Percentiles rank a stretch among this genome's conserved stretches.
Evolutionary conservation across 495 filamentous ascomycete genomes (phyloP).

Genomic region (Rostrohypoxylon terebratum): DNA sequence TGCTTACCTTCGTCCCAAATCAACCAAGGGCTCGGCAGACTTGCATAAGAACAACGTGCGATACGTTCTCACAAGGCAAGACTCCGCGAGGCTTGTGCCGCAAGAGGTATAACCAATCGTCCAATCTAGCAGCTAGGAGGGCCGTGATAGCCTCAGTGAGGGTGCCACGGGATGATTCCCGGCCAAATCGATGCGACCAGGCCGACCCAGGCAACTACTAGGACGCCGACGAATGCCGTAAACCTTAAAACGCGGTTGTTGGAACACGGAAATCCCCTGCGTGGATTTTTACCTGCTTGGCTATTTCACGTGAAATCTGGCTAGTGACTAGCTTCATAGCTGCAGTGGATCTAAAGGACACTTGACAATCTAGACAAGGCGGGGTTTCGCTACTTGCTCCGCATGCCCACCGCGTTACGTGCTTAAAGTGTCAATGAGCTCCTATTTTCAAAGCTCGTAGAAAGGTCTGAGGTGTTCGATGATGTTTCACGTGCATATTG

Average conservation of each 20-base stretch:
- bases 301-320: constrained; percentile 35
- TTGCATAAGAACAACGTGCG: neutral
- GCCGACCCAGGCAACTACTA: constrained; percentile 18
- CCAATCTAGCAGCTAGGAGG: constrained; percentile 7
- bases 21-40: constrained; percentile 21
- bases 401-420: neutral
- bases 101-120: constrained; percentile 15
- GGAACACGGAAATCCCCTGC: constrained; percentile 27
- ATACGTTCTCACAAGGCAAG: neutral
- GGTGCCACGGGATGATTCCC: neutral
- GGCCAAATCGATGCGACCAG: constrained; percentile 7
- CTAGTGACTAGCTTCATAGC: neutral
- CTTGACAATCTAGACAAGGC: constrained; percentile 3
- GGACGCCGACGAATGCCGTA: constrained; percentile 20
- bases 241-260: constrained; percentile 27
- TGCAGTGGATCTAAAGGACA: constrained; percentile 1
- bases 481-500: neutral
- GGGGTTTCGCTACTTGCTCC: neutral
- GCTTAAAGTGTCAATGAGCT: neutral
- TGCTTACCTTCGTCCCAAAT: constrained; percentile 13
- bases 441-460: neutral
- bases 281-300: neutral
- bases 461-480: neutral
- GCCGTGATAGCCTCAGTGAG: constrained; percentile 16
- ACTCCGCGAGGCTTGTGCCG: constrained; percentile 9